Base-by-base conservation (phyloP, 257 asterid genomes). In the Salvia rosmarinus region DNA sequence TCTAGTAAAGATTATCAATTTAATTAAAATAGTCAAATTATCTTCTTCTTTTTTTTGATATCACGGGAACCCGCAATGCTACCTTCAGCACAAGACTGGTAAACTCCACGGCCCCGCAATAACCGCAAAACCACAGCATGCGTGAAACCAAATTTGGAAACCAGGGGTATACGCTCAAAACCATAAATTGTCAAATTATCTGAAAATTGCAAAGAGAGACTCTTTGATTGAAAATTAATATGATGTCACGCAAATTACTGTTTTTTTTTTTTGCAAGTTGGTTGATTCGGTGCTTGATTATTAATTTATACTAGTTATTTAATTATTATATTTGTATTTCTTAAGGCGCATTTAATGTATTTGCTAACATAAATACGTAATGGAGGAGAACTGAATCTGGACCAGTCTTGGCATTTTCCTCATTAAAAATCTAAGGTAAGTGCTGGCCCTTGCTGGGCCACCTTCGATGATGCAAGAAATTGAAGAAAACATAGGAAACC, bases 351-450 rank as follows among this genome's bases (percentile, higher is more conserved):
- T 49, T 79, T 64, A 74, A 51, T 75, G 78, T 66, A 37, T 43
- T 28, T 37, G 23, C 77, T 65, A 75, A 79, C 39, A 51, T 71
- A n/a, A n/a, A n/a, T n/a, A n/a, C n/a, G n/a, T n/a, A 43, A 61
- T 60, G 75, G 68, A 73, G 76, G 68, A 75, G 65, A 35, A 59
- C 19, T 74, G 83, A 46, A 79, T 42, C 60, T 79, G 68, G 83
- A 71, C 78, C 61, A 44, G 34, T 47, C 60, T 75, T 75, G 78
- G 67, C 76, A 71, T 79, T 52, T 71, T 34, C 47, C 17, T 58
- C 58, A 71, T 50, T 56, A 68, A 77, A 72, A 77, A 66, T 52
- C 68, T 12, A 59, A 7, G 72, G 72, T 17, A 54, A 61, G 54
- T 73, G 72, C 58, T 9, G 75, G 75, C 20, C 69, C 59, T 43